Evolutionary conservation across 495 filamentous ascomycete genomes (phyloP).

Genomic region (Penicillium cataractarum): DNA sequence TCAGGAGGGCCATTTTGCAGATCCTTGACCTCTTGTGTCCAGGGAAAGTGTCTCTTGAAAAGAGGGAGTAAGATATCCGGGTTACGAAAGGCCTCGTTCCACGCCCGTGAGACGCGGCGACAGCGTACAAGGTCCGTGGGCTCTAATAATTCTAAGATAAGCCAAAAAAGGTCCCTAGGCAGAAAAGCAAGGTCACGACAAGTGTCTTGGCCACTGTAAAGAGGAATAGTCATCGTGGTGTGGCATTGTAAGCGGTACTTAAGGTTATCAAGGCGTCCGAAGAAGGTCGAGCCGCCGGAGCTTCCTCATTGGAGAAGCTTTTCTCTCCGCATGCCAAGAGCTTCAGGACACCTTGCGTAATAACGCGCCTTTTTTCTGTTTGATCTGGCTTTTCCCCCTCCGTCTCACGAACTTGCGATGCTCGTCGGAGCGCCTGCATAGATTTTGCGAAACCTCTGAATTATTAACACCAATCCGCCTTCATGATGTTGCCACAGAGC

Average conservation of each 20-base stretch:
- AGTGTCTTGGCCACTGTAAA: not conserved
- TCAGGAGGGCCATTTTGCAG: slow-evolving; percentile 15
- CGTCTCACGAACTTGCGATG: not conserved
- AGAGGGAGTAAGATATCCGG: slow-evolving; percentile 47
- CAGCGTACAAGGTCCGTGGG: slow-evolving; percentile 56
- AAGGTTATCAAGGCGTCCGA: not conserved
- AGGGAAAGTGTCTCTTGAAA: slow-evolving; percentile 56
- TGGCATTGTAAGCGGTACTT: not conserved
- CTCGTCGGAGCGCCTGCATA: slow-evolving; percentile 9
- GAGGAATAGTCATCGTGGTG: slow-evolving; percentile 12
- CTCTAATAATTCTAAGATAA: slow-evolving; percentile 45
- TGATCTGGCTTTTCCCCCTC: slow-evolving; percentile 19
- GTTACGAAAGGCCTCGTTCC: slow-evolving; percentile 58
- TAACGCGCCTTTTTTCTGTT: slow-evolving; percentile 5
- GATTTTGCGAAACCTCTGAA: not conserved
- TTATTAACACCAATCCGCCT: not conserved
- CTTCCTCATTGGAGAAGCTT: slow-evolving; percentile 25
- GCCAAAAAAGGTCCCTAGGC: slow-evolving; percentile 49
- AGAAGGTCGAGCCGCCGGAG: slow-evolving; percentile 7
- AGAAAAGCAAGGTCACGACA: slow-evolving; percentile 35
- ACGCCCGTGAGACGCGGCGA: slow-evolving; percentile 58
- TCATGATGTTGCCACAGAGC: slow-evolving; percentile 29
- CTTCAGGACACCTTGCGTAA: slow-evolving; percentile 54
- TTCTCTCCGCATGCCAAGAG: slow-evolving; percentile 47
- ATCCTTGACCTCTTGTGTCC: slow-evolving; percentile 56